Percentiles rank a stretch among this genome's conserved stretches.
Conservation (phyloP, 768 basidiomycete species). For the Trametes gibbosa region DNA sequence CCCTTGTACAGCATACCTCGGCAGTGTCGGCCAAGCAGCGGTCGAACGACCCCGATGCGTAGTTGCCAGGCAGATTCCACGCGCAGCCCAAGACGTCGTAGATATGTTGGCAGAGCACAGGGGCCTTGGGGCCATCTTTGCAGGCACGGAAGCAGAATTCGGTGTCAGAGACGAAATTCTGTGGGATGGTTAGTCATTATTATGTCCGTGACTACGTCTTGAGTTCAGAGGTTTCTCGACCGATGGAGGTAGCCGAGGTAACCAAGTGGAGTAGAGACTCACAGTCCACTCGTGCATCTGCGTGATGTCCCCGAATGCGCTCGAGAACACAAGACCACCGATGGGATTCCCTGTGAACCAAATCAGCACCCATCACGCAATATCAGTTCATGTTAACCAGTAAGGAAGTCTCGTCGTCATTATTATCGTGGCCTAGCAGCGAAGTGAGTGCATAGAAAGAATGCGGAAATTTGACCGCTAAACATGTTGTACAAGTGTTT, state of each 20-base stretch:
- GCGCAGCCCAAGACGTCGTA: conserved; percentile 53
- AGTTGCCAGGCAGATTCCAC: conserved; percentile 61
- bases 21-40: conserved; percentile 50
- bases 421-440: too few species aligned
- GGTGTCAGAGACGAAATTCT: conserved; percentile 60
- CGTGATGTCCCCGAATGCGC: conserved; percentile 53
- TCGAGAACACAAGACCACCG: conserved; percentile 72
- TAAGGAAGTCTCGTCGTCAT: too few species aligned
- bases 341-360: conserved; percentile 48
- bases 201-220: too few species aligned
- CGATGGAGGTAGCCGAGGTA: too few species aligned
- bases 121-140: conserved; percentile 48
- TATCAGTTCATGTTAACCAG: not conserved
- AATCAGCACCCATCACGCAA: not conserved
- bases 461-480: not conserved
- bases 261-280: conserved; percentile 12
- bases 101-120: conserved; percentile 59
- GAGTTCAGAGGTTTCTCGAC: too few species aligned
- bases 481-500: not conserved
- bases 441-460: not conserved
- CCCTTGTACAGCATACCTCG: conserved; percentile 32
- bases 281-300: conserved; percentile 76
- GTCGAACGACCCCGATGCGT: conserved; percentile 39
- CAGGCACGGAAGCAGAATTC: conserved; percentile 76
- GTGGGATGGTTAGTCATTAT: not conserved